Base-by-base conservation (phyloP, 805 yeast genomes). In the Sugiyamaella chiloensis region DNA sequence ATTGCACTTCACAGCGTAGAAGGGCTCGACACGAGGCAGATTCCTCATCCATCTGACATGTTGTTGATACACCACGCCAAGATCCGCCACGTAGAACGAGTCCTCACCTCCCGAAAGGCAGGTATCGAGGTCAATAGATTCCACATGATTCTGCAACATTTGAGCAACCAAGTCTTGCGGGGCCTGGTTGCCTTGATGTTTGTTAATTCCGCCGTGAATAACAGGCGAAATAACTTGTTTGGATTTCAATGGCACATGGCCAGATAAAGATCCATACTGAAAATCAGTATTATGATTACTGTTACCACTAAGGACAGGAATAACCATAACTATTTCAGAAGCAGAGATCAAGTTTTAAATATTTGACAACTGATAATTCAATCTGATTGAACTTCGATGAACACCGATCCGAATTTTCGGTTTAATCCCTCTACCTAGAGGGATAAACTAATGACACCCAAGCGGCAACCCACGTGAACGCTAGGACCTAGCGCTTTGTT, bases 1-100 rank as follows among this genome's bases (percentile, higher is more conserved):
- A 71, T 91, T 91, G 70, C 98, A 91, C 68, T 91, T 91, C 57
- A 91, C 93, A 16, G 99, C 99, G 67, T 90, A 91, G 61, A 76
- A 83, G n/a, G 97, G 96, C 48, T 78, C 76, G 30, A 91, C 83
- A 37, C 81, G 71, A 17, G 96, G 96, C 59, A 91, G 72, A 32
- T 71, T 64, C 19, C 56, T 43, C 24, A 63, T 61, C 97, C 98
- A 91, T 34, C 78, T 69, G n/a, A 65, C 53, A 51, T 74, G 74
- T 46, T 88, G 74, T 49, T 82, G 74, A 51, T 71, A 71, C 29
- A 93, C 76, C 59, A 84, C 83, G 24, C 86, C 87, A 52, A 88
- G 67, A 67, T 91, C 96, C 56, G 93, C 86, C 37, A 91, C 87
- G 60, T 83, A 91, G 61, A 91, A 91, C 5, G 97, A 80, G 59